These are phyloP conservation scores for Hemisphaericaspora lyxosophila DNA, from an alignment of 1,139 yeast genomes.

Conservation along the genomic window DNA sequence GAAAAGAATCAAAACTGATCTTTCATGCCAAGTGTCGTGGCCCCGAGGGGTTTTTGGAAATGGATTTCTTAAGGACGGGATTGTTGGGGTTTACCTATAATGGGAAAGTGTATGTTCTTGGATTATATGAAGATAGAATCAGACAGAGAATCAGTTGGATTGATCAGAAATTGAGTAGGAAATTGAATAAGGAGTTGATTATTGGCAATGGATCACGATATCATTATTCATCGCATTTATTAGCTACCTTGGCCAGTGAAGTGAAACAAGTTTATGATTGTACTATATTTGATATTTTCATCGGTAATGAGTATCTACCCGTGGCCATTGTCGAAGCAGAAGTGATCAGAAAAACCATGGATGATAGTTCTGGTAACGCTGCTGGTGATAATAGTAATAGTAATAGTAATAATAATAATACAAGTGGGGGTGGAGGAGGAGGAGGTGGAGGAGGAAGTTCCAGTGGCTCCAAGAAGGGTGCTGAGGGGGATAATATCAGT, in stretches of 20 bases:
- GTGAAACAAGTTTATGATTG: conserved; percentile 86
- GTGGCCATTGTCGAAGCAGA: conserved; percentile 87
- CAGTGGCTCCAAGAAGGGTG: conserved; percentile 12
- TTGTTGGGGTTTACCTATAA: conserved; percentile 81
- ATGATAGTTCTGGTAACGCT: conserved; percentile 19
- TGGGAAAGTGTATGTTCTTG: conserved; percentile 85
- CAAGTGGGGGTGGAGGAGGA: conserved; percentile 4
- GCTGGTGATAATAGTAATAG: too few species aligned
- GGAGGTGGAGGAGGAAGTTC: conserved; percentile 8
- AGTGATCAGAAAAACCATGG: conserved; percentile 49
- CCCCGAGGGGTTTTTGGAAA: conserved; percentile 63
- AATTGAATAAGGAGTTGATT: conserved; percentile 30
- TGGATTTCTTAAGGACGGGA: conserved; percentile 88
- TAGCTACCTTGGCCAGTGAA: conserved; percentile 76
- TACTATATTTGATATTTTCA: conserved; percentile 83
- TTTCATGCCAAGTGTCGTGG: conserved; percentile 82
- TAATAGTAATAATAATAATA: too few species aligned
- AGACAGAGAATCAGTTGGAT: conserved; percentile 72
- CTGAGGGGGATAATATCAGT: conserved; percentile 21
- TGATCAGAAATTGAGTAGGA: conserved; percentile 45
- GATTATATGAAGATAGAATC: conserved; percentile 88
- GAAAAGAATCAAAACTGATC: conserved; percentile 66
- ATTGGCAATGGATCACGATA: conserved; percentile 51
- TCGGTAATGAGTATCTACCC: conserved; percentile 83
- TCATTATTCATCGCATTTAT: conserved; percentile 83